A percentile compares a stretch with the other conserved stretches of the same genome.
These are phyloP conservation scores for Brassica rapa DNA, from an alignment of 345 rosid species.

Conservation along the genomic window DNA sequence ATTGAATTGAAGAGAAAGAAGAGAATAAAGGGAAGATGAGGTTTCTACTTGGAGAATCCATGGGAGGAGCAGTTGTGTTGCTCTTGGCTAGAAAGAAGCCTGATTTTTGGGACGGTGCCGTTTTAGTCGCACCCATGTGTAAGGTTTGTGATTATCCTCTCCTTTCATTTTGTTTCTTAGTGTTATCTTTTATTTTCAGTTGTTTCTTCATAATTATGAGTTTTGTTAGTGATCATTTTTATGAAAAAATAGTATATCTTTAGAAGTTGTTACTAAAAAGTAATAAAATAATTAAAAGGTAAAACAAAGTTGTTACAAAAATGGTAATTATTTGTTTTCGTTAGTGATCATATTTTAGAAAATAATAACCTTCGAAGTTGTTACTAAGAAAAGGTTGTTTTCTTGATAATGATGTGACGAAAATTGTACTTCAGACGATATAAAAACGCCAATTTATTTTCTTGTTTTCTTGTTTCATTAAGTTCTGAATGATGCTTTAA, in stretches of 20 bases:
- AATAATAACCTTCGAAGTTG: neutral
- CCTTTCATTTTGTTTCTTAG: neutral
- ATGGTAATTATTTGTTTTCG: neutral
- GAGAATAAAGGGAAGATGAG: slow-evolving; percentile 68
- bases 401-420: neutral
- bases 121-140: slow-evolving; percentile 89
- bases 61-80: slow-evolving; percentile 87
- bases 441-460: neutral
- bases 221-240: neutral
- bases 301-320: neutral
- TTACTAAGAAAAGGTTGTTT: neutral
- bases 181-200: neutral
- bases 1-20: slow-evolving; percentile 45
- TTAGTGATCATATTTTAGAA: neutral
- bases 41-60: slow-evolving; percentile 80
- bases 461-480: neutral
- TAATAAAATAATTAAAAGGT: neutral
- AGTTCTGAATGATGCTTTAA: neutral
- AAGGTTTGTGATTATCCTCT: slow-evolving; percentile 52
- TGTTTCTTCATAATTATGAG: neutral
- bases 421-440: neutral
- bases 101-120: slow-evolving; percentile 77
- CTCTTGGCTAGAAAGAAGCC: slow-evolving; percentile 68
- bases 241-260: neutral
- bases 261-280: neutral